These are phyloP conservation scores for Crithidia brevicula DNA, from an alignment of 208 protist genomes.

Conservation along the genomic window DNA sequence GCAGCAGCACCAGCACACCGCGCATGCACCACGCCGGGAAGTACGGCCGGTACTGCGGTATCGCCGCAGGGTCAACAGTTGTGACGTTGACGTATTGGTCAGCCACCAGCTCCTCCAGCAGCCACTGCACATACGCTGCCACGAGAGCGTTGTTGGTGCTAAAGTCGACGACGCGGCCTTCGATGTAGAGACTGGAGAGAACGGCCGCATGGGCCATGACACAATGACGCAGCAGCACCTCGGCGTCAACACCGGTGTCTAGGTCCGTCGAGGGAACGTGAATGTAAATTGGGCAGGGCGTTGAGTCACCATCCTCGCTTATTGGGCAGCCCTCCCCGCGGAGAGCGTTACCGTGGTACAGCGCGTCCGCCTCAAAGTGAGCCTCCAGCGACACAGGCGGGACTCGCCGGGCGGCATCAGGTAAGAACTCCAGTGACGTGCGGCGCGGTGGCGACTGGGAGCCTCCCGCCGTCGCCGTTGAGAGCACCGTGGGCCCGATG, in stretches of 20 bases:
- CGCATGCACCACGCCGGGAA: slow-evolving; percentile 53
- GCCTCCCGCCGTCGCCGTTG: not conserved
- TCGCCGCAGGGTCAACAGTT: slow-evolving; percentile 8
- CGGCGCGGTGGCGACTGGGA: not conserved
- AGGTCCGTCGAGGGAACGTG: slow-evolving; percentile 9
- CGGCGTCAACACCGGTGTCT: no score
- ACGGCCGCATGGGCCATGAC: slow-evolving; percentile 74
- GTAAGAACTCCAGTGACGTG: slow-evolving; percentile 16
- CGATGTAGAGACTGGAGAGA: slow-evolving; percentile 71
- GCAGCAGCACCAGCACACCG: slow-evolving; percentile 53
- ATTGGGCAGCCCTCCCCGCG: slow-evolving; percentile 80
- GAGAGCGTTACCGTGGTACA: slow-evolving; percentile 68
- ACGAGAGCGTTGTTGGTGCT: slow-evolving; percentile 49
- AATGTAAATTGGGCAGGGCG: slow-evolving; percentile 56
- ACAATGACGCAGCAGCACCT: slow-evolving; percentile 37
- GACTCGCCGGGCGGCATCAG: slow-evolving; percentile 31
- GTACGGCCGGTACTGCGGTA: slow-evolving; percentile 35
- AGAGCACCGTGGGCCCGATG: not conserved
- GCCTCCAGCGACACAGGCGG: slow-evolving; percentile 47
- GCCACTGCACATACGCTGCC: slow-evolving; percentile 56
- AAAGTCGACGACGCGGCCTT: slow-evolving; percentile 67
- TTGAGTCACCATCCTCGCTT: slow-evolving; percentile 39
- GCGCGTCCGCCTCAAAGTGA: slow-evolving; percentile 42
- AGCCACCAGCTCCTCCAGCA: slow-evolving; percentile 55
- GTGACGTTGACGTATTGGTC: slow-evolving; percentile 40